Evolutionary conservation across 1,284 basidiomycete genomes (phyloP), one percentile per base, ranked within the genome.

Genomic region (Inonotus hispidus): DNA sequence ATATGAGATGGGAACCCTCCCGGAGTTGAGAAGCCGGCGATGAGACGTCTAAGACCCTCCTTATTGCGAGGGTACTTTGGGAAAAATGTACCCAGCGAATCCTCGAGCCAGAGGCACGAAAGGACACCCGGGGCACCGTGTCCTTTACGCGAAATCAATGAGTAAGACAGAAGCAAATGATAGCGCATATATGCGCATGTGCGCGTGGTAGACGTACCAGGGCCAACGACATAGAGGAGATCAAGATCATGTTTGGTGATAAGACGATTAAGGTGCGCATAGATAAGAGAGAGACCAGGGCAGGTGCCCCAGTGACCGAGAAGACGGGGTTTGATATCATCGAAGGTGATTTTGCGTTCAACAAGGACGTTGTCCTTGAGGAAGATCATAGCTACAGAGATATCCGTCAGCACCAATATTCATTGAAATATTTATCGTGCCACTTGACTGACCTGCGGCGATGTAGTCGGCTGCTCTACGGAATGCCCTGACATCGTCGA

Each of bases 121-220:
- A 95, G 81, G 38, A 94, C 81, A 23, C 83, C 90, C 6, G 92
- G 93, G 3, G 93, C 92, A 39, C 90, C 90, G 65, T 92, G 90
- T 19, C 90, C 87, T 77, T 67, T 14, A 35, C 39, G 5, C 16
- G 53, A 57, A 14, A 27, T 27, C 13, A 21, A 27, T 49, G 27
- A 19, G 38, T 57, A 87, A 43, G 53, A 45, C 6, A 14, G 23
- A 49, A 49, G 23, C 19, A 49, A 13, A 52, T 39, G 46, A 38
- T 43, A 29, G 58, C 32, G 54, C 57, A 57, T 23, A 66, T 54
- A 39, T 41, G 61, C 56, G 59, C 8, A 54, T 58, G 41, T 87
- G 47, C 57, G 54, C 25, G 21, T 52, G 41, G 71, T 47, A 10
- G 8, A 32, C 70, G 25, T 63, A 79, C 82, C 84, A 56, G 87